phyloP scores from a whole-genome alignment of 2,329 filamentous ascomycete genomes.

The Phymatotrichopsis omnivora region DNA sequence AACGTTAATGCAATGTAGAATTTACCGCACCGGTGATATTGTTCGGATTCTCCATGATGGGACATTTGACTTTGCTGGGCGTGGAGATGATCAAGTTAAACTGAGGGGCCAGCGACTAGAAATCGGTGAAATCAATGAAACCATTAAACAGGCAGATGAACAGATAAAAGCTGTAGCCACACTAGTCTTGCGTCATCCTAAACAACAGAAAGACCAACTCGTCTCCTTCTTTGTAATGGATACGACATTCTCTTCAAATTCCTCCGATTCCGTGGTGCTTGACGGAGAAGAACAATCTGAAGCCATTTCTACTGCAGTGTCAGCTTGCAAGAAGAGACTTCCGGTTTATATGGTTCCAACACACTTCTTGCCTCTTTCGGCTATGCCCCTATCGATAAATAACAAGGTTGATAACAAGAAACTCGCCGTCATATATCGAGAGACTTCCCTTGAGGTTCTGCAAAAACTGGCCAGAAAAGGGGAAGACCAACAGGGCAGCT shows the following conservation, averaged over 20 bases:
- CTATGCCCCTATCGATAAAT: conserved; percentile 72
- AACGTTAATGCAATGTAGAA: conserved; percentile 33
- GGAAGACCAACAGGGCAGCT: conserved; percentile 30
- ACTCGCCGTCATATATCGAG: conserved; percentile 55
- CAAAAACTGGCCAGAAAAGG: conserved; percentile 44
- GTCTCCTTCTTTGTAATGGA: conserved; percentile 59
- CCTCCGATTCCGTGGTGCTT: conserved; percentile 12
- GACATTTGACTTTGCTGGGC: conserved; percentile 77
- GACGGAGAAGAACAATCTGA: conserved; percentile 9
- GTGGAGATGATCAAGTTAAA: conserved; percentile 87
- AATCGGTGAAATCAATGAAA: conserved; percentile 81
- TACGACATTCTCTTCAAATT: background rate
- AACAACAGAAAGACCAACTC: conserved; percentile 69
- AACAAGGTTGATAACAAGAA: conserved; percentile 76
- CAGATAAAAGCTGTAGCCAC: conserved; percentile 62
- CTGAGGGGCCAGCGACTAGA: conserved; percentile 81
- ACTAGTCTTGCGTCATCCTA: conserved; percentile 60
- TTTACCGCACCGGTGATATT: conserved; percentile 84
- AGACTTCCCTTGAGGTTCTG: conserved; percentile 50
- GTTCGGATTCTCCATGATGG: conserved; percentile 71
- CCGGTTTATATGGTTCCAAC: conserved; percentile 88
- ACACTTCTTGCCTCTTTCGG: conserved; percentile 61
- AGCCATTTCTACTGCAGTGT: conserved; percentile 31
- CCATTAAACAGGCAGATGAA: conserved; percentile 53
- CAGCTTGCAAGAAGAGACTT: conserved; percentile 57